A percentile compares a stretch with the other conserved stretches of the same genome.
Evolutionary conservation across 352 stramenopile genomes (phyloP).

Genomic region (Phytophthora brassicae): DNA sequence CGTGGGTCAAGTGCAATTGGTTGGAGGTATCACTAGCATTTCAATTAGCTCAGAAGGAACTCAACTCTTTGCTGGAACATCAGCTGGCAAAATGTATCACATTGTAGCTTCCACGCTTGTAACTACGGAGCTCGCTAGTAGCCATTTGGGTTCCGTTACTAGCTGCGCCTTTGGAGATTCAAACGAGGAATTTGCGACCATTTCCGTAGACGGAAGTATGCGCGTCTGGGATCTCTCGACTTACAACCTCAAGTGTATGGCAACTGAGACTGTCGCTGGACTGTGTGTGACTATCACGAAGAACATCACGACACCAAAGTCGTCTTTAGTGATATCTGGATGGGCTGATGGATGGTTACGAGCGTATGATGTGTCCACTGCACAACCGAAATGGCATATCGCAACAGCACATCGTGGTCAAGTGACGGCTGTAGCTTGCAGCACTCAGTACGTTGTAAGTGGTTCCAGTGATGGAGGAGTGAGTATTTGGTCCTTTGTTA

Average conservation of each 20-base stretch:
- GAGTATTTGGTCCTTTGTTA: conserved; percentile 87
- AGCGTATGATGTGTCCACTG: conserved; percentile 52
- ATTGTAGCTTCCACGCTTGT: conserved; percentile 53
- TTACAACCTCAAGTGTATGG: conserved; percentile 69
- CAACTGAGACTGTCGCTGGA: conserved; percentile 54
- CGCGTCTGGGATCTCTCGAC: conserved; percentile 70
- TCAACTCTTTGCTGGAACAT: conserved; percentile 68
- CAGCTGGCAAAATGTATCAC: conserved; percentile 75
- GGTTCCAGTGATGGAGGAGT: conserved; percentile 83
- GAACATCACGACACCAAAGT: conserved; percentile 1
- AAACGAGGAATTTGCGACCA: conserved; percentile 68
- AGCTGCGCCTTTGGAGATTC: conserved; percentile 61
- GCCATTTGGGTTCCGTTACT: conserved; percentile 66
- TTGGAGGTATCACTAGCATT: conserved; percentile 79
- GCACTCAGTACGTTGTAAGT: conserved; percentile 74
- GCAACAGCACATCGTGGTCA: conserved; percentile 83
- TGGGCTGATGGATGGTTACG: conserved; percentile 79
- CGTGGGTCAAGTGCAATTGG: conserved; percentile 77
- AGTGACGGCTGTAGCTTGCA: conserved; percentile 74
- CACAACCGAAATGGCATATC: conserved; percentile 82
- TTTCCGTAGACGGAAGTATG: conserved; percentile 69
- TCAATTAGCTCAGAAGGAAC: conserved; percentile 57
- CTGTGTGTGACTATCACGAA: conserved; percentile 50
- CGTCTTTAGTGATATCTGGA: conserved; percentile 51
- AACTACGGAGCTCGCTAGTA: conserved; percentile 56